phyloP scores from a whole-genome alignment of 805 yeast species.

The Blastobotrys peoriensis region DNA sequence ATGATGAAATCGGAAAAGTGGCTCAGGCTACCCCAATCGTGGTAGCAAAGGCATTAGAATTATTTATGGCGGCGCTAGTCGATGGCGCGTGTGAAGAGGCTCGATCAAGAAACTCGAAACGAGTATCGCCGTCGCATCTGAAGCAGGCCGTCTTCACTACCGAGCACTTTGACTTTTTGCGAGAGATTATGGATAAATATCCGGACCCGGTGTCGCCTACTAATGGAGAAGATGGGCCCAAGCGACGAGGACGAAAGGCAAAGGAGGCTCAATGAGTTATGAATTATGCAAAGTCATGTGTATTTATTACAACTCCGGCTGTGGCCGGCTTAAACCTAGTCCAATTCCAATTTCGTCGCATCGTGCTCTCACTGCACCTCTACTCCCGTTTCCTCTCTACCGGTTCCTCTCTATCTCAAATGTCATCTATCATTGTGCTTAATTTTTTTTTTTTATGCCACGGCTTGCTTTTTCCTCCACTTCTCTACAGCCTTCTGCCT shows the following conservation, averaged over 20 bases:
- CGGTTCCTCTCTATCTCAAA: too few species aligned
- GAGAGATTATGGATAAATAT: conserved; percentile 63
- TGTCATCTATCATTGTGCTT: too few species aligned
- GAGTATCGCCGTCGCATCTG: conserved; percentile 78
- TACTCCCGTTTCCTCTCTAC: too few species aligned
- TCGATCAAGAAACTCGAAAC: conserved; percentile 61
- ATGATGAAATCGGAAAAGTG: conserved; percentile 96
- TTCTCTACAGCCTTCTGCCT: too few species aligned
- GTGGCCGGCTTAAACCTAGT: too few species aligned
- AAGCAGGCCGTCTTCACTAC: conserved; percentile 76
- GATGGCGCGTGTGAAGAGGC: conserved; percentile 80
- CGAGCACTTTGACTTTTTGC: conserved; percentile 90
- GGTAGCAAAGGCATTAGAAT: conserved; percentile 90
- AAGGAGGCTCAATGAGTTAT: neutral
- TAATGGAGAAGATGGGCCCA: conserved; percentile 11
- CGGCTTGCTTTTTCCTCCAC: too few species aligned
- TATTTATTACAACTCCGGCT: too few species aligned
- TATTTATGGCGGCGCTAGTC: conserved; percentile 83
- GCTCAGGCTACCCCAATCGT: conserved; percentile 99
- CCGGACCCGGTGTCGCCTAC: conserved; percentile 37
- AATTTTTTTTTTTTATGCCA: too few species aligned
- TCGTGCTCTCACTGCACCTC: too few species aligned
- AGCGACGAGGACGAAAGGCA: conserved; percentile 11
- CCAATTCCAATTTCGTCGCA: too few species aligned
- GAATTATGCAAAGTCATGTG: too few species aligned